Conservation (phyloP, 2,329 filamentous ascomycete genomes). For the Clathrospora elynae region DNA sequence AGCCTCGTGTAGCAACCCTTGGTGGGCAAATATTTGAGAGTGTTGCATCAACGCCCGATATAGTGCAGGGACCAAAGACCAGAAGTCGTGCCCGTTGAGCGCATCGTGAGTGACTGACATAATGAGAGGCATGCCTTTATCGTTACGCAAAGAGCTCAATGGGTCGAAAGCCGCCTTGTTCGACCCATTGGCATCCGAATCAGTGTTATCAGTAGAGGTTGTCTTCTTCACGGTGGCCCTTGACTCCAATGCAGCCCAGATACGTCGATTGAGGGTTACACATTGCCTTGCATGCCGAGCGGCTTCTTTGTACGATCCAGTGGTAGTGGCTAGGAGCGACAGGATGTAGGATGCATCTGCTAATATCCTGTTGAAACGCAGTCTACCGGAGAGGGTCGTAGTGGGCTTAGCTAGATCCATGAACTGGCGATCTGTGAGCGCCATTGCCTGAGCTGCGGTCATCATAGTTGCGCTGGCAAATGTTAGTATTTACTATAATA, state of each 20-base stretch:
- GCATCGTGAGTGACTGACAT: conserved; percentile 53
- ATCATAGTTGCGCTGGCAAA: conserved; percentile 35
- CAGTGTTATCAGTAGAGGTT: conserved; percentile 13
- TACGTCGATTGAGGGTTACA: conserved; percentile 56
- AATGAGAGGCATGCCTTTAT: conserved; percentile 38
- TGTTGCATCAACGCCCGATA: conserved; percentile 74
- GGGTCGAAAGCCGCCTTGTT: conserved; percentile 30
- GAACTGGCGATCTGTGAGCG: conserved; percentile 35
- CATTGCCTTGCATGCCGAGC: conserved; percentile 56
- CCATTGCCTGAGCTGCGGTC: conserved; percentile 36
- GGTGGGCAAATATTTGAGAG: conserved; percentile 77
- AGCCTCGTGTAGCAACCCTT: conserved; percentile 87
- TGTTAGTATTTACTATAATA: conserved; percentile 19
- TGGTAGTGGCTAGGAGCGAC: conserved; percentile 68
- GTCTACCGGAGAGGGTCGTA: conserved; percentile 40
- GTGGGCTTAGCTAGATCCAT: conserved; percentile 39
- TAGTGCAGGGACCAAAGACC: conserved; percentile 76
- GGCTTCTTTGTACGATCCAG: conserved; percentile 53
- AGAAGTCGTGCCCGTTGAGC: conserved; percentile 70
- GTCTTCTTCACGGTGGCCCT: conserved; percentile 32
- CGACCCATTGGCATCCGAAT: conserved; percentile 25
- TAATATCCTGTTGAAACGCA: conserved; percentile 57
- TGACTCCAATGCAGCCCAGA: conserved; percentile 59
- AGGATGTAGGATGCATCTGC: conserved; percentile 67
- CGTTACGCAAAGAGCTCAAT: conserved; percentile 36